These are phyloP conservation scores for Agaricales sp. DNA, from an alignment of 1,284 basidiomycete genomes.

Conservation along the genomic window DNA sequence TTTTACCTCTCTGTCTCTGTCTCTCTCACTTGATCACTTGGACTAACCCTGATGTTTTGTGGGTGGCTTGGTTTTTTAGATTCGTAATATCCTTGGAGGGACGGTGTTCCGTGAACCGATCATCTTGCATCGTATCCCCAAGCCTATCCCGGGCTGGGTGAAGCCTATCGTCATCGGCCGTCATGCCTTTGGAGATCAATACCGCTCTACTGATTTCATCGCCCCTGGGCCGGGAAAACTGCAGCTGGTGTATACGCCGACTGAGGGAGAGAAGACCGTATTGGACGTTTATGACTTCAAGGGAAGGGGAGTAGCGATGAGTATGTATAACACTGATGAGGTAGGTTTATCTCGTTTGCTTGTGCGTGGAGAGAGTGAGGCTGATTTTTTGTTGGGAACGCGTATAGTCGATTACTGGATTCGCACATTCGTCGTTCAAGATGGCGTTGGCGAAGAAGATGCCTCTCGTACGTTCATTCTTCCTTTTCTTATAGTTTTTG, in stretches of 20 bases:
- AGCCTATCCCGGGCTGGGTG: slow-evolving; percentile 91
- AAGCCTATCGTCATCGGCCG: slow-evolving; percentile 96
- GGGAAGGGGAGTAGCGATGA: background rate
- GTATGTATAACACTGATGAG: slow-evolving; percentile 82
- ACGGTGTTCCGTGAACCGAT: slow-evolving; percentile 99
- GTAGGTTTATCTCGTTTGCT: slow-evolving; percentile 24
- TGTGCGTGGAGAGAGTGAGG: background rate
- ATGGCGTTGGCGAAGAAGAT: slow-evolving; percentile 96
- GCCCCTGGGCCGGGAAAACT: slow-evolving; percentile 85
- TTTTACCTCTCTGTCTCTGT: background rate
- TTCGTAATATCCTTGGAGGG: slow-evolving; percentile 94
- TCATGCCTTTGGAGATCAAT: slow-evolving; percentile 97
- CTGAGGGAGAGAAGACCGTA: slow-evolving; percentile 54
- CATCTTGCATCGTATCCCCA: slow-evolving; percentile 84
- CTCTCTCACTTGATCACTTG: background rate
- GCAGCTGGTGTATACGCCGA: slow-evolving; percentile 81
- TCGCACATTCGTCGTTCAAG: slow-evolving; percentile 97
- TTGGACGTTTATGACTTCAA: slow-evolving; percentile 58
- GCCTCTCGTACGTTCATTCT: slow-evolving; percentile 50
- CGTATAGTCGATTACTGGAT: slow-evolving; percentile 78
- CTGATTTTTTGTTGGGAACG: background rate
- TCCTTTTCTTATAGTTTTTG: slow-evolving; percentile 1
- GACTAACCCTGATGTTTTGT: too few species aligned
- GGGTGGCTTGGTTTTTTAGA: too few species aligned
- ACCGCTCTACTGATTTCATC: slow-evolving; percentile 85